Evolutionary conservation across 139 green algal species (phyloP).

Genomic region (Chlamydomonas sphaeroides): DNA sequence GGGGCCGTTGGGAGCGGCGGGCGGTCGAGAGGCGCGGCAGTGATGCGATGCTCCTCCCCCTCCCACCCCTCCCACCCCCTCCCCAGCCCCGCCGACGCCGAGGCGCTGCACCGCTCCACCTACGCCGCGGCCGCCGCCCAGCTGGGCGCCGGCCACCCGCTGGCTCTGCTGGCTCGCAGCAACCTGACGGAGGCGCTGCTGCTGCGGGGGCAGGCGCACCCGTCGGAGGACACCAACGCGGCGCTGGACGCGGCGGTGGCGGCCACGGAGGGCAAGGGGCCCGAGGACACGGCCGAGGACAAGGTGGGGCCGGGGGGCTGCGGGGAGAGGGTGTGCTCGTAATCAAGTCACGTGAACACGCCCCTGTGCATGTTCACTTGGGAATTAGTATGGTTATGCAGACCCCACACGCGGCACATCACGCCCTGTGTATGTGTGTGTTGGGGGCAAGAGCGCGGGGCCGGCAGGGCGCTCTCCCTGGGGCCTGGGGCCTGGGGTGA

Average conservation of each 20-base stretch:
- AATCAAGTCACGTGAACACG: too few species aligned
- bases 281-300: not conserved
- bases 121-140: not conserved
- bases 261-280: not conserved
- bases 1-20: too few species aligned
- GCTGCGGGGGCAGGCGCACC: too few species aligned
- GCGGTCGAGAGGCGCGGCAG: too few species aligned
- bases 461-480: too few species aligned
- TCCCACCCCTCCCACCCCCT: not conserved
- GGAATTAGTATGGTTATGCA: too few species aligned
- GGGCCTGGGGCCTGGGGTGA: too few species aligned
- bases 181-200: slow-evolving; percentile 37
- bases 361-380: too few species aligned
- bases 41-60: not conserved
- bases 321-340: not conserved
- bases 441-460: too few species aligned
- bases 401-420: too few species aligned
- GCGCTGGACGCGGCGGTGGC: too few species aligned
- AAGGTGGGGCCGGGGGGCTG: not conserved
- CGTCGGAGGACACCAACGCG: not conserved
- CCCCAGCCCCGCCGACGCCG: not conserved
- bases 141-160: slow-evolving; percentile 20
- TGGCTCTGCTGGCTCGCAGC: slow-evolving; percentile 25
- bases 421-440: too few species aligned
- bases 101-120: slow-evolving; percentile 19